These are phyloP conservation scores for Porcisia hertigi DNA, from an alignment of 208 protist species.

Conservation along the genomic window DNA sequence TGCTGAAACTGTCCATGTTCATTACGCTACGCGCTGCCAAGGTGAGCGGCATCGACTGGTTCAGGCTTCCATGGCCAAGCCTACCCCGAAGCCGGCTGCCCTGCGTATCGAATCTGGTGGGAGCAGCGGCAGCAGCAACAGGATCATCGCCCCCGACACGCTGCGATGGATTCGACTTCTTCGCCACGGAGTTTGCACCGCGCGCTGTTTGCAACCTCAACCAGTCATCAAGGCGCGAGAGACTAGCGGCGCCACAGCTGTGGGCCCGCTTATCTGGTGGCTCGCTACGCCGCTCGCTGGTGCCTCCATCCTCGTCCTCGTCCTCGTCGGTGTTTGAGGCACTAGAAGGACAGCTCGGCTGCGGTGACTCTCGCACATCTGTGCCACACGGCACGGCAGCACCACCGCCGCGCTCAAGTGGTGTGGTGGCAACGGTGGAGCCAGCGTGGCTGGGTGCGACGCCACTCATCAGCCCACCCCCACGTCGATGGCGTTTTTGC, in stretches of 20 bases:
- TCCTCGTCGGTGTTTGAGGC: not conserved
- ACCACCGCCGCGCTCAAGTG: not conserved
- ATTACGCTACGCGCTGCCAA: slow-evolving; percentile 27
- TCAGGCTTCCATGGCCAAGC: not conserved
- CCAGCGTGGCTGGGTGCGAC: not conserved
- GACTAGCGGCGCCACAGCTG: not conserved
- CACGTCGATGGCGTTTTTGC: slow-evolving; percentile 31
- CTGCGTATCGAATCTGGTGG: not conserved
- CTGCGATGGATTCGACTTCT: not conserved
- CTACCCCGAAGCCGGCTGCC: not conserved
- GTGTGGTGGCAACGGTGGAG: not conserved
- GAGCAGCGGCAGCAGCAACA: not conserved
- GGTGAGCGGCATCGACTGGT: slow-evolving; percentile 2
- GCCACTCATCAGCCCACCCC: not conserved
- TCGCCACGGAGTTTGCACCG: not conserved
- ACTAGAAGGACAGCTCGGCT: slow-evolving; percentile 12
- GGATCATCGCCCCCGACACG: not conserved
- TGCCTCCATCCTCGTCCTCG: not conserved
- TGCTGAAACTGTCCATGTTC: slow-evolving; percentile 65
- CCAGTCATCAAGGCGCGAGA: not conserved
- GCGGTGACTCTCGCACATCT: slow-evolving; percentile 19
- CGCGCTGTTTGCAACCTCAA: not conserved
- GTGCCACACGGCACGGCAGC: slow-evolving; percentile 4
- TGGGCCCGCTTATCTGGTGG: not conserved
- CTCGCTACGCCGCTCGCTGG: not conserved